These are phyloP conservation scores for Yamadazyma dendronema DNA, from an alignment of 1,139 yeast species.

Conservation along the genomic window DNA sequence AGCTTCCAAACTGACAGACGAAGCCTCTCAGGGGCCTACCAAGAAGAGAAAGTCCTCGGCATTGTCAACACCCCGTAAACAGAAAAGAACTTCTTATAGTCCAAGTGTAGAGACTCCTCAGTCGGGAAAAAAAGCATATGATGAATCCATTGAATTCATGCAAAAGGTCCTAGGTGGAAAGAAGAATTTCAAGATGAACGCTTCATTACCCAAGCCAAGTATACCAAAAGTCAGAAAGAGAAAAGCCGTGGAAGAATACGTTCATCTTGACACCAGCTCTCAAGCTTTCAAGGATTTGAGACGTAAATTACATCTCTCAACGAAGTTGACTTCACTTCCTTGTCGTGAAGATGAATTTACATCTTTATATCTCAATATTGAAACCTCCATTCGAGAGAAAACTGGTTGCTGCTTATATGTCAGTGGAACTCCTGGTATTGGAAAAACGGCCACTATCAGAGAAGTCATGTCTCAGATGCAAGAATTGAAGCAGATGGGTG, in stretches of 20 bases:
- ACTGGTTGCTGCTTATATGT: slow-evolving; percentile 86
- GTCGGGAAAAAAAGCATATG: slow-evolving; percentile 4
- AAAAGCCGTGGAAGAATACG: slow-evolving; percentile 8
- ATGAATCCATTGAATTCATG: slow-evolving; percentile 13
- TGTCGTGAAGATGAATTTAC: slow-evolving; percentile 87
- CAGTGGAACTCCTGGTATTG: slow-evolving; percentile 98
- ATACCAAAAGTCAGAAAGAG: slow-evolving; percentile 5
- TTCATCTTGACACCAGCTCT: slow-evolving; percentile 27
- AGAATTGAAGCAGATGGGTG: slow-evolving; percentile 43
- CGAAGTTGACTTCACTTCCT: slow-evolving; percentile 66
- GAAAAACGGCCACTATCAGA: slow-evolving; percentile 90
- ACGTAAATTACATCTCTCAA: slow-evolving; percentile 61
- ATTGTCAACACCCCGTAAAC: too few relatives aligned
- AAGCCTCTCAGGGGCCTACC: too few relatives aligned
- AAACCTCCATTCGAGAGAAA: slow-evolving; percentile 67
- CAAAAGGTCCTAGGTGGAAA: slow-evolving; percentile 10
- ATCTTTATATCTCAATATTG: slow-evolving; percentile 68
- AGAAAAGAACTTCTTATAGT: neutral
- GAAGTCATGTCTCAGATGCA: slow-evolving; percentile 75
- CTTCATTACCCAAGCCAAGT: slow-evolving; percentile 10
- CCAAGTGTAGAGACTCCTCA: neutral
- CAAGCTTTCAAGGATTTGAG: slow-evolving; percentile 54
- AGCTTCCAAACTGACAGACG: too few relatives aligned
- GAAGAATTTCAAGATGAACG: slow-evolving; percentile 2
- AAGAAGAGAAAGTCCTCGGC: too few relatives aligned